These are phyloP conservation scores for Kwoniella europaea DNA, from an alignment of 768 basidiomycete genomes.

Conservation along the genomic window DNA sequence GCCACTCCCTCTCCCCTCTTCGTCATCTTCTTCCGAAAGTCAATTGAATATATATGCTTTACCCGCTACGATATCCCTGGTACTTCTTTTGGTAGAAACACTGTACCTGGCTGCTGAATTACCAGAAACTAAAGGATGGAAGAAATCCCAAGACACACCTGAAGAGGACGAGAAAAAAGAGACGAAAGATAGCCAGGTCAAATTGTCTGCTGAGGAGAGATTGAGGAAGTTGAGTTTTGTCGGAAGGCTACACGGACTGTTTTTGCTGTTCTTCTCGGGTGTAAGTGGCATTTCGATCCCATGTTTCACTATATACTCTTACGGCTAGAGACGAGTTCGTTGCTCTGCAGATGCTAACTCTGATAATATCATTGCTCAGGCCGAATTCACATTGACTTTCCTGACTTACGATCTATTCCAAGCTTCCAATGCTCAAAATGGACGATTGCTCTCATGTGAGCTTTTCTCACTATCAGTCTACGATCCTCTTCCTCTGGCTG, in stretches of 20 bases:
- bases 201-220: slow-evolving; percentile 55
- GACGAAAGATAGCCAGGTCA: slow-evolving; percentile 8
- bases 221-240: slow-evolving; percentile 67
- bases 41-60: slow-evolving; percentile 78
- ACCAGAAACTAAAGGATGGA: slow-evolving; percentile 79
- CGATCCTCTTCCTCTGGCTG: neutral
- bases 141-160: slow-evolving; percentile 37
- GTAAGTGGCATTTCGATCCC: slow-evolving; percentile 45
- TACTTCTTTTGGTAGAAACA: slow-evolving; percentile 79
- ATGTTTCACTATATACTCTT: neutral
- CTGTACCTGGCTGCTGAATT: slow-evolving; percentile 73
- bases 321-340: neutral
- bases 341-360: neutral
- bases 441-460: slow-evolving; percentile 55
- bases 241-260: slow-evolving; percentile 76
- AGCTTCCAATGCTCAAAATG: slow-evolving; percentile 56
- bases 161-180: slow-evolving; percentile 10
- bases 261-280: slow-evolving; percentile 82
- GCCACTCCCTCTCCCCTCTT: slow-evolving; percentile 66
- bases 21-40: slow-evolving; percentile 3
- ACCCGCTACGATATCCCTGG: slow-evolving; percentile 82
- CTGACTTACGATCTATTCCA: slow-evolving; percentile 63
- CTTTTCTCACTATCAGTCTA: neutral
- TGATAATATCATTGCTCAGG: slow-evolving; percentile 60
- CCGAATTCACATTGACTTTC: slow-evolving; percentile 96